Base-by-base conservation (phyloP, 129 eudicot species). In the Artemisia annua region DNA sequence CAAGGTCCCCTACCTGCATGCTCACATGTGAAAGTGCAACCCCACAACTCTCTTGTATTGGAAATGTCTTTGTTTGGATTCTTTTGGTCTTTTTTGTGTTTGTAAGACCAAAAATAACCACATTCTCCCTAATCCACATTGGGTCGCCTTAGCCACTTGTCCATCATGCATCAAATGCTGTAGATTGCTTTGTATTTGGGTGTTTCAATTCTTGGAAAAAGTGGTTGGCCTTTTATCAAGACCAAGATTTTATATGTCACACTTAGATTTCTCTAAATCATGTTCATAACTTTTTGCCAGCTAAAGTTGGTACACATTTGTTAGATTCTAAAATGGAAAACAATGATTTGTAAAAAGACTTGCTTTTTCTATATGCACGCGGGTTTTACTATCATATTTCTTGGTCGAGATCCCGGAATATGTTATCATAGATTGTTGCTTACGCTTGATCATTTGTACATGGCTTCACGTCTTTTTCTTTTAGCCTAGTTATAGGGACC, bases 21-120 rank as follows among this genome's bases (percentile, higher is more conserved):
- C 63, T 58, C 88, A 85, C 83, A 87, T 78, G 87, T 76, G 86
- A 67, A 68, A 48, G 83, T 78, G 80, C 60, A 73, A 39, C 77
- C 75, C 77, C 84, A 73, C 83, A 79, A 39, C 77, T 67, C 75
- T 43, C 74, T 52, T 14, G 24, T 11, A 24, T 15, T 19, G 24
- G 48, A 58, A 43, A 60, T 51, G 28, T 67, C 66, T 77, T 28
- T 72, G 61, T 51, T 75, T 79, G 75, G 65, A 77, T 70, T 78
- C 79, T 74, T 60, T 58, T 20, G 51, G 24, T 12, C 57, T 39
- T 65, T 75, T 69, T 58, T 50, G 61, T 49, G 43, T 7, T 58
- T 77, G 55, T 39, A 39, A 39, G 44, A 39, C 9, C 9, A 39
- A 39, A 39, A 39, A 9, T 39, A 39, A 39, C 7, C 9, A 39